Evolutionary conservation across 768 basidiomycete species (phyloP).

Genomic region (Xerocomellus amylosporus): DNA sequence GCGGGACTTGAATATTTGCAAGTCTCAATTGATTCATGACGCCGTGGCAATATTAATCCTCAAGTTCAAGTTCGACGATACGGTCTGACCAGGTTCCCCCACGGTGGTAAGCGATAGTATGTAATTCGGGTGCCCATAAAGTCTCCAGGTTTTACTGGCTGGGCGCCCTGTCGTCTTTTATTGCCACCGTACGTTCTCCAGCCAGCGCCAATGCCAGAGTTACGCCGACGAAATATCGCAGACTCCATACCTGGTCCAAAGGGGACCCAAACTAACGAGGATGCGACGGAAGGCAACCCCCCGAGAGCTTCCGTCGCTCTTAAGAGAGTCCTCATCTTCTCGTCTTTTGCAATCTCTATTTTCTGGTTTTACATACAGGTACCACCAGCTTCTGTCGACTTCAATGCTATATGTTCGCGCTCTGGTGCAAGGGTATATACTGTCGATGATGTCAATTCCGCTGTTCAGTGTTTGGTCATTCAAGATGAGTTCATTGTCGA

Average conservation of each 20-base stretch:
- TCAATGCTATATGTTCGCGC: conserved; percentile 64
- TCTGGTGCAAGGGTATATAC: conserved; percentile 57
- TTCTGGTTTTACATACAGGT: conserved; percentile 6
- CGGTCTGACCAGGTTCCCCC: no score
- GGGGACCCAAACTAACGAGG: background rate
- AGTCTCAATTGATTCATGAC: no score
- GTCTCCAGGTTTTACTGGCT: no score
- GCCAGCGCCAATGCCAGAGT: conserved; percentile 3
- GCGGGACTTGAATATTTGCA: no score
- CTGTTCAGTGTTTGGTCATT: conserved; percentile 64
- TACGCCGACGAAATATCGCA: conserved; percentile 11
- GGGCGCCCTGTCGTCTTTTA: background rate
- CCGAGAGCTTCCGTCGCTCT: background rate
- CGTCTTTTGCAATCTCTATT: conserved; percentile 5
- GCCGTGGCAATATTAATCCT: no score
- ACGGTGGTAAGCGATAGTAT: no score
- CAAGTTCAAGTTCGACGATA: no score
- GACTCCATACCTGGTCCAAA: background rate
- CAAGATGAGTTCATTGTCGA: conserved; percentile 48
- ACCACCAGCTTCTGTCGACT: conserved; percentile 16
- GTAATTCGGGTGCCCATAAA: no score
- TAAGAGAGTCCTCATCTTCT: conserved; percentile 5
- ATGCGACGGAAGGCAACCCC: background rate
- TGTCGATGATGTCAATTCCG: conserved; percentile 53
- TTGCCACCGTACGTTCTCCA: background rate